Evolutionary conservation across 202 grass and related monocot species (phyloP), one percentile per base, ranked within the genome.

Genomic region (Alloteropsis angusta): DNA sequence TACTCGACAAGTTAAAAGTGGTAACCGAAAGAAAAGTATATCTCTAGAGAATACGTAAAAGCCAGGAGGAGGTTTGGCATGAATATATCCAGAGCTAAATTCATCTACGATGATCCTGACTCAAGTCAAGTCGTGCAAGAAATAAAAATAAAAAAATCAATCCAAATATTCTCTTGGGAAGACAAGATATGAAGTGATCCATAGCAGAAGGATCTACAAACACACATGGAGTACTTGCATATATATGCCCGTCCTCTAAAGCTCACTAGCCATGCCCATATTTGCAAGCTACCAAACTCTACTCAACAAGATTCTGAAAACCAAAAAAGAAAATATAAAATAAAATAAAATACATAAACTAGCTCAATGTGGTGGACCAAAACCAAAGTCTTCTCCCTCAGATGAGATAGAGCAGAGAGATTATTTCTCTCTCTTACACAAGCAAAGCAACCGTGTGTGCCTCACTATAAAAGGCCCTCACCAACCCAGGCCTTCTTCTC

Each of bases 391-490:
- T 25, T 73, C 48, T 55, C 34, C 46, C 43, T 60, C 70, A 46
- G 42, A 55, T 46, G 54, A 23, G 60, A 82, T 47, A 54, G 38
- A 62, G 17, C 13, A 68, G 42, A 52, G 43, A 64, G 69, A 54
- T 75, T 49, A 19, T 71, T 53, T 74, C 60, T 75, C 80, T 84
- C 81, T 76, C 42, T 60, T 67, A 78, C 15, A 47, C 36, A 59
- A 42, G 61, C 64, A 54, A 68, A 47, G 77, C 16, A 48, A 83
- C 44, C 66, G 60, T 83, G 60, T 83, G 54, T 39, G 65, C 42
- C 60, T 72, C 78, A 30, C 85, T 91, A 91, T 88, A 91, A 88
- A 91, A 88, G 60, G 65, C 39, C 68, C 73, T 72, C 70, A 75
- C 76, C 85, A 84, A 77, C 81, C 80, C 83, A 22, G 67, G 16